Base-by-base conservation (phyloP, 1,284 basidiomycete genomes). In the Bondarzewia mesenterica region DNA sequence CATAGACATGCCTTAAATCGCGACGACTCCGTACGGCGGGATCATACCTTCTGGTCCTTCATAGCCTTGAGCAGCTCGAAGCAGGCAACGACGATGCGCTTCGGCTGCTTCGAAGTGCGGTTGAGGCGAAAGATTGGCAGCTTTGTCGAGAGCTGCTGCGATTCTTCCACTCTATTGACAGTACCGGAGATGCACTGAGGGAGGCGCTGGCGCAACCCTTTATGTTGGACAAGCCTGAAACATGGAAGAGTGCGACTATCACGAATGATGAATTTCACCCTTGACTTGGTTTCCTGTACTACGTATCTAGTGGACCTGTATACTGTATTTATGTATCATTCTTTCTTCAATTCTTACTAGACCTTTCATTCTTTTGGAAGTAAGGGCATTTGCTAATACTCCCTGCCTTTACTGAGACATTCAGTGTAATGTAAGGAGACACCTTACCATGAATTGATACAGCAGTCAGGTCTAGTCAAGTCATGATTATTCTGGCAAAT, bases 131-230 rank as follows among this genome's bases (percentile, higher is more conserved):
- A 54, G 91, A 89, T 46, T 88, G 82, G 81, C 81, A 85, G 54
- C 69, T 94, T 2, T 93, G 86, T 64, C 81, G 87, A 51, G 93
- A 97, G 61, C 72, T 97, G 12, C 67, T 96, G 18, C 79, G 94
- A n/a, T 97, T 97, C 68, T 66, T 96, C 44, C 88, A 86, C 59
- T 93, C 88, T 2, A 87, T 94, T 41, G 93, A 96, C 62, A 89
- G 93, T 39, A 81, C 80, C 0, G 95, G 93, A 5, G 61, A 64
- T 8, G 85, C 86, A 1, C 71, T 97, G 42, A 73, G 72, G 47
- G 69, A 74, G 52, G 86, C 83, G 2, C 62, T 87, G 41, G 66
- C 67, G 8, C 65, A 73, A 55, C 55, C 55, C 37, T 48, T 40
- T 20, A 51, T 37, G 46, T 44, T 41, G 3, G 26, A 36, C 29